Evolutionary conservation across 2,329 filamentous ascomycete genomes (phyloP).

Genomic region (Cytospora schulzeri): DNA sequence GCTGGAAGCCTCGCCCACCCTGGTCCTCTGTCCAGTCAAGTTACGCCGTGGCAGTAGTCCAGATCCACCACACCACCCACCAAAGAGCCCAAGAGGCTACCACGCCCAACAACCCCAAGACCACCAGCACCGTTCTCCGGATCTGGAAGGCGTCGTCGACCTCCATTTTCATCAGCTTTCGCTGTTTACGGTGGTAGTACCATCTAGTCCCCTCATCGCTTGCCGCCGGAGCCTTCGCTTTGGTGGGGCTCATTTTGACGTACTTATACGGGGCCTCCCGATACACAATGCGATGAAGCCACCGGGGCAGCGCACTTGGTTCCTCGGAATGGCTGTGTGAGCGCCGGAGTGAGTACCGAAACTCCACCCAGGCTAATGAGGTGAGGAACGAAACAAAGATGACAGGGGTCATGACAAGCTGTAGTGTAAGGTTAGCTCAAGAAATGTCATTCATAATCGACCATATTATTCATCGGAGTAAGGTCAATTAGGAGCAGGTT

Average conservation of each 20-base stretch:
- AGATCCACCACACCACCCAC: constrained; percentile 30
- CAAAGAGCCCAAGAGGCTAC: constrained; percentile 36
- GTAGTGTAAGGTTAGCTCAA: background rate
- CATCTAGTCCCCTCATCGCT: constrained; percentile 37
- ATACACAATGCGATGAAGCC: constrained; percentile 47
- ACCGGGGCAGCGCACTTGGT: constrained; percentile 39
- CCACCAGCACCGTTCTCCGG: constrained; percentile 54
- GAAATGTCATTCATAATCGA: too few relatives aligned
- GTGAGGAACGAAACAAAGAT: constrained; percentile 66
- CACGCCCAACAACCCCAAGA: constrained; percentile 44
- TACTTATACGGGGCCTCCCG: constrained; percentile 44
- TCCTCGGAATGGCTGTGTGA: constrained; percentile 41
- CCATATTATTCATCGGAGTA: background rate
- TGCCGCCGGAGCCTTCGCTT: background rate
- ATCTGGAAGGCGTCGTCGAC: constrained; percentile 65
- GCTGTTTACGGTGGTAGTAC: constrained; percentile 59
- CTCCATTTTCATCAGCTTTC: constrained; percentile 64
- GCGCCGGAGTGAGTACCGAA: constrained; percentile 55
- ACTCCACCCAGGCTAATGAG: constrained; percentile 65
- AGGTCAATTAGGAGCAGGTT: background rate
- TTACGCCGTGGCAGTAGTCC: constrained; percentile 4
- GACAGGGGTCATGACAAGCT: constrained; percentile 63
- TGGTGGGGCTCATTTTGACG: constrained; percentile 31
- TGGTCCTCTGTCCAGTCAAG: background rate
- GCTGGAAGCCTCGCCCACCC: background rate